Percentiles rank a stretch among this genome's conserved stretches.
Conservation (phyloP, 371 early-diverging fungal genomes). For the Mycotypha africana region DNA sequence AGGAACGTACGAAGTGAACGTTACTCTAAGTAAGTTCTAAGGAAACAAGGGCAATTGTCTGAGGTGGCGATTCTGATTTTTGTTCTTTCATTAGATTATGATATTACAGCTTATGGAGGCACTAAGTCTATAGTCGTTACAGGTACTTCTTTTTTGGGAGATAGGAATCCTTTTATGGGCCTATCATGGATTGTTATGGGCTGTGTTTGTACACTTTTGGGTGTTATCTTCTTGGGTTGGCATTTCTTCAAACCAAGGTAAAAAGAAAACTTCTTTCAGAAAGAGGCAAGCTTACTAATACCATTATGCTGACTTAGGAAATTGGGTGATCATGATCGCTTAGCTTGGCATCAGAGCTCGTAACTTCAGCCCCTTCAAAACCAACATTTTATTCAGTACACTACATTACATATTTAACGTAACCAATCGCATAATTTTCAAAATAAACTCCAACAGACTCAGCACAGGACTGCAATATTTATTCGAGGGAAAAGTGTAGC, state of each 20-base stretch:
- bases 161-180: conserved; percentile 94
- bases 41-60: no score
- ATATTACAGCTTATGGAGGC: conserved; percentile 80
- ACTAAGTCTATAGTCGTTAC: conserved; percentile 93
- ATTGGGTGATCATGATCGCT: conserved; percentile 93
- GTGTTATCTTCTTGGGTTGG: conserved; percentile 80
- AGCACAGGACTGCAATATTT: no score
- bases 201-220: conserved; percentile 79
- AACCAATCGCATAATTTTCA: no score
- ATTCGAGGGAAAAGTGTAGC: no score
- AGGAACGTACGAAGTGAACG: conserved; percentile 52
- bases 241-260: conserved; percentile 91
- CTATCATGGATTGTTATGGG: conserved; percentile 92
- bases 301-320: no score
- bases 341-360: conserved; percentile 99
- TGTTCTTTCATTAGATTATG: conserved; percentile 61
- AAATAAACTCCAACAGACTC: no score
- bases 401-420: no score
- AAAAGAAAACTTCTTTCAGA: no score
- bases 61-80: no score
- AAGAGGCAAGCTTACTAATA: no score
- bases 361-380: no score
- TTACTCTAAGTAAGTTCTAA: conserved; percentile 50
- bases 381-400: no score
- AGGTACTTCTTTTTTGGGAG: conserved; percentile 92